A percentile compares a stretch with the other conserved stretches of the same genome.
Evolutionary conservation across 2,329 filamentous ascomycete species (phyloP).

Genomic region (Fonsecaea erecta): DNA sequence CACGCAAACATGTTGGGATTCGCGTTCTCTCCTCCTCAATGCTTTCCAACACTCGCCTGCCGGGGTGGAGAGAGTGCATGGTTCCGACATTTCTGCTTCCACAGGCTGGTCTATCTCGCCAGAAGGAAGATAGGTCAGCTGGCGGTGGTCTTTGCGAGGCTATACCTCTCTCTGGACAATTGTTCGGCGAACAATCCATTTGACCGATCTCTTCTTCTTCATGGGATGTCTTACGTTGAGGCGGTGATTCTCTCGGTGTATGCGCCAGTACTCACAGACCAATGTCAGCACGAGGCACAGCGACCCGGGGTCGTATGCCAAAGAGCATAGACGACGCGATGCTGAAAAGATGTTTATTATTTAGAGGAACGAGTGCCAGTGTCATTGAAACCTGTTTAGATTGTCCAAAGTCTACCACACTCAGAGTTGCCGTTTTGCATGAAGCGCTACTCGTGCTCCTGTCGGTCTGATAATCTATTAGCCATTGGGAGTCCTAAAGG

Average conservation of each 20-base stretch:
- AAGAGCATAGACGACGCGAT: too few species aligned
- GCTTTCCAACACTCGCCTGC: not conserved
- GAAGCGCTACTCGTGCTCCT: too few species aligned
- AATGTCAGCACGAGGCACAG: not conserved
- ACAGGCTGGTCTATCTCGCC: not conserved
- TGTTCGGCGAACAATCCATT: not conserved
- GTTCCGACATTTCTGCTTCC: not conserved
- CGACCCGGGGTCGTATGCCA: too few species aligned
- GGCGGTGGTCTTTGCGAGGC: not conserved
- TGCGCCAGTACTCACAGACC: not conserved
- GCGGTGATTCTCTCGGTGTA: not conserved
- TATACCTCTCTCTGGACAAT: not conserved
- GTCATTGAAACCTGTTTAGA: too few species aligned
- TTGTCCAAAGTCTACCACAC: too few species aligned
- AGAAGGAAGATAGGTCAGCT: not conserved
- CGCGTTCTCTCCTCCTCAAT: not conserved
- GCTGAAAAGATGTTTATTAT: too few species aligned
- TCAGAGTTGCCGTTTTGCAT: too few species aligned
- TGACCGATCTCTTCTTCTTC: not conserved
- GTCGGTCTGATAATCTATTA: too few species aligned
- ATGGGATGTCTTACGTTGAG: not conserved
- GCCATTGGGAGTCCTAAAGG: too few species aligned
- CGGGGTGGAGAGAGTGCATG: not conserved
- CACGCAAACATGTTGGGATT: not conserved
- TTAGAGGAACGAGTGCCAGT: too few species aligned